These are phyloP conservation scores for Botryotinia narcissicola DNA, from an alignment of 2,329 filamentous ascomycete genomes.

Conservation along the genomic window DNA sequence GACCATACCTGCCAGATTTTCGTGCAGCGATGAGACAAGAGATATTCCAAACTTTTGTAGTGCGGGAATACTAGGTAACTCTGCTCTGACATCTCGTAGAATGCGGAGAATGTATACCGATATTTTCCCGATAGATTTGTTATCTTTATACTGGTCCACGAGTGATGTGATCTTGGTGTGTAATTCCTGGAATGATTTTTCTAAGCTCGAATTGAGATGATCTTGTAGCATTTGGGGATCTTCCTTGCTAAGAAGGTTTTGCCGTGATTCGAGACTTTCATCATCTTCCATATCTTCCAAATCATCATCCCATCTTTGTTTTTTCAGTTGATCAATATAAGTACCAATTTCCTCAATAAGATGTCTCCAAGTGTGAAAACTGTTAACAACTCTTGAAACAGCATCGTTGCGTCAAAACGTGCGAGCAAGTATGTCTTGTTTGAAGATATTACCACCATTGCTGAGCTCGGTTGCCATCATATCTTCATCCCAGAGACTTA, in stretches of 20 bases:
- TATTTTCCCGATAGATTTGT: constrained; percentile 50
- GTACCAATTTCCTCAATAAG: constrained; percentile 65
- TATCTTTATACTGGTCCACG: constrained; percentile 48
- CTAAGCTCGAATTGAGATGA: constrained; percentile 55
- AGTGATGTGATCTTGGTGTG: constrained; percentile 53
- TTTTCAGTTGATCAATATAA: constrained; percentile 62
- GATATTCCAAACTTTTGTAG: constrained; percentile 57
- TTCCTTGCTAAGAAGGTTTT: constrained; percentile 67
- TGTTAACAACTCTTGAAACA: constrained; percentile 58
- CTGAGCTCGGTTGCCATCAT: constrained; percentile 64
- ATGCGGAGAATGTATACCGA: constrained; percentile 70
- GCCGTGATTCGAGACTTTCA: constrained; percentile 63
- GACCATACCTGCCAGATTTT: constrained; percentile 55
- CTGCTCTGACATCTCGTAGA: constrained; percentile 68
- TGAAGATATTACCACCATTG: constrained; percentile 64
- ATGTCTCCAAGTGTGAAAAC: constrained; percentile 71
- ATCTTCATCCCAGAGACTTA: constrained; percentile 65
- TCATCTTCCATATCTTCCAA: constrained; percentile 70
- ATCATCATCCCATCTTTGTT: constrained; percentile 73
- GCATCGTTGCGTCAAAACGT: constrained; percentile 70
- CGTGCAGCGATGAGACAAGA: constrained; percentile 64
- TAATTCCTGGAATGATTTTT: constrained; percentile 56
- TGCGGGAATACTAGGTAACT: constrained; percentile 54
- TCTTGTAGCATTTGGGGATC: constrained; percentile 65
- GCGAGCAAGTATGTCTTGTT: constrained; percentile 64